Base-by-base conservation (phyloP, 2,329 filamentous ascomycete genomes). In the Fusarium fracticaudum region DNA sequence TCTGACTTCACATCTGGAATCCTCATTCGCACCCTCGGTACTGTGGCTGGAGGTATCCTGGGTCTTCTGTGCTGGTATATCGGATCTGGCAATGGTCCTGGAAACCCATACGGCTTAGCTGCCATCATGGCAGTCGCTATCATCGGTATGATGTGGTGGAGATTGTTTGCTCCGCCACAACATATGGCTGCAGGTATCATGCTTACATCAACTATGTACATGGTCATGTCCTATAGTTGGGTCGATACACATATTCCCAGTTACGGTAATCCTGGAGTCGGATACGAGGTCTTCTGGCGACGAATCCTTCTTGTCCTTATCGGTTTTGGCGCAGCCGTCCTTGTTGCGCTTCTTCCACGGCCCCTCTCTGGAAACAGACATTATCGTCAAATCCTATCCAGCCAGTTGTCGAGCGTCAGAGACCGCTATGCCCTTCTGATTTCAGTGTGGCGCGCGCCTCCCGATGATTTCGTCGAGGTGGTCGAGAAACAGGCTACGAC, bases 131-230 rank as follows among this genome's bases (percentile, higher is more conserved):
- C 67, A 8, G 53, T 76, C 4, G 61, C 64, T 9, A 67, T 76
- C 20, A 24, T 76, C 0, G 24, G 64, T 9, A 72, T 76, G 60
- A 76, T 76, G 73, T 76, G 73, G 64, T 76, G 73, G 73, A 60
- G 73, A 18, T 50, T 76, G 11, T 76, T 76, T 33, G 57, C 70
- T 24, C 61, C 73, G 4, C 73, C 73, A 5, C 67, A 75, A 2
- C 65, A 74, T 24, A 67, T 76, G 64, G 47, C 64, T 17, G 73
- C 70, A 2, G 57, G 70, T 13, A 71, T 76, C 20, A 74, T 76
- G 73, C 72, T 76, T 37, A 73, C 70, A 13, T 71, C 60, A 5
- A 76, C 73, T 7, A 75, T 73, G 50, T 76, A 65, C 31, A 70
- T 76, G 58, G 73, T 76, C 3, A 47, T 64, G 5, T 71, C 71